These are phyloP conservation scores for Ophiosphaerella herpotricha DNA, from an alignment of 2,329 filamentous ascomycete species.

Conservation along the genomic window DNA sequence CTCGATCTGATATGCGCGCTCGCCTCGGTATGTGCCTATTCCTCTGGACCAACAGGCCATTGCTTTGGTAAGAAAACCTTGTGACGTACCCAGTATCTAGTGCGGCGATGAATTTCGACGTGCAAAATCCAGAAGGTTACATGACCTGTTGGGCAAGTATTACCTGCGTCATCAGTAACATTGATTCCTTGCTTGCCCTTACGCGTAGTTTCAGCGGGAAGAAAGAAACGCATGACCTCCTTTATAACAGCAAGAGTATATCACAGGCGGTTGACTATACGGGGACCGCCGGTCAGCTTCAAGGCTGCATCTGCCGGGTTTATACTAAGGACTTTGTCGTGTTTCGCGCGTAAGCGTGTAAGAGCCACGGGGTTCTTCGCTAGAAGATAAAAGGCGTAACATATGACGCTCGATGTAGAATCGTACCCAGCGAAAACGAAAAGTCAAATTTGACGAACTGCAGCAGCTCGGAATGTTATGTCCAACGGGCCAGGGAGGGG, in stretches of 20 bases:
- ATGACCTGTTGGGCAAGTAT: slow-evolving; percentile 9
- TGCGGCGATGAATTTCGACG: slow-evolving; percentile 12
- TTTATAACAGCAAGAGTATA: slow-evolving; percentile 38
- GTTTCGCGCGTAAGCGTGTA: slow-evolving; percentile 24
- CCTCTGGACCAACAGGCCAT: not conserved
- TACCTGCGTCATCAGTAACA: slow-evolving; percentile 5
- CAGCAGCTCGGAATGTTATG: slow-evolving; percentile 17
- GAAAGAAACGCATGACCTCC: slow-evolving; percentile 34
- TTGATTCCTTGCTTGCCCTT: slow-evolving; percentile 4
- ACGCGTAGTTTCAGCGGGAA: slow-evolving; percentile 33
- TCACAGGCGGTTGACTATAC: slow-evolving; percentile 27
- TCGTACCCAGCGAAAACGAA: slow-evolving; percentile 42
- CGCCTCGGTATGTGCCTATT: slow-evolving; percentile 4
- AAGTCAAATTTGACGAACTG: slow-evolving; percentile 6
- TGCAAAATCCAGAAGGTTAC: slow-evolving; percentile 10
- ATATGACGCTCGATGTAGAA: slow-evolving; percentile 32
- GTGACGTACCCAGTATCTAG: slow-evolving; percentile 9
- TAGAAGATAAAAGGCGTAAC: slow-evolving; percentile 27
- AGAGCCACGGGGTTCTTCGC: slow-evolving; percentile 21
- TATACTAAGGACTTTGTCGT: slow-evolving; percentile 29
- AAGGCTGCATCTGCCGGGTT: slow-evolving; percentile 1
- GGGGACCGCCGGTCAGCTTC: slow-evolving; percentile 17
- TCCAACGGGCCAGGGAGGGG: slow-evolving; percentile 11
- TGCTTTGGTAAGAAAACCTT: slow-evolving; percentile 25
- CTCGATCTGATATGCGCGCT: not conserved